Base-by-base conservation (phyloP, 306 rosid species). In the Carpinus fangiana region DNA sequence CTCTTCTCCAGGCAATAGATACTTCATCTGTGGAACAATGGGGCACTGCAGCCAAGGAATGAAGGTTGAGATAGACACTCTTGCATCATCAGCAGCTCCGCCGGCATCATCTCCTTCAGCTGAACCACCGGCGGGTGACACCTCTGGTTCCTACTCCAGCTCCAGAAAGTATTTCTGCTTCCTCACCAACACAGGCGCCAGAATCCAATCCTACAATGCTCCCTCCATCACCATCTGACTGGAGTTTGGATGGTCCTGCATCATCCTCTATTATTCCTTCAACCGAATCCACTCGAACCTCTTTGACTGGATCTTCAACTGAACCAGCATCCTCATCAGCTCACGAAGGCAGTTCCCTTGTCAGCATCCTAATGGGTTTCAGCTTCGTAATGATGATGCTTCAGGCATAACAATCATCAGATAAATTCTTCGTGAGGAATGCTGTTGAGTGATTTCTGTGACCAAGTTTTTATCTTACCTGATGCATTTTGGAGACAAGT, bases 31-130 rank as follows among this genome's bases (percentile, higher is more conserved):
- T 86, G 97, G 95, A 45, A 50, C 83, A 41, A 0, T 18, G 0
- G 97, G 95, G 57, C 98, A 95, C 81, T 95, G 98, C 77, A 55
- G 51, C 82, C 70, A 71, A 69, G 98, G 98, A 78, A 92, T 92
- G 98, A 92, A 89, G 86, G 68, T 92, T 48, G 86, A 86, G 78
- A 83, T 95, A 20, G 84, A 82, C 83, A 87, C 92, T 70, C 97
- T 90, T 76, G 89, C 90, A 73, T 60, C 81, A 31, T 36, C 87
- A 78, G 26, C 93, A 7, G 64, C 64, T 20, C 76, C 91, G 26
- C 88, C 91, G 10, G 59, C 76, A 26, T 78, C 82, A 64, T 76
- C 91, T 62, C 86, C 91, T 47, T 78, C 90, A n/a, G 38, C 17
- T 0, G 16, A 8, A 55, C 71, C 76, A 0, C 78, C 84, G 11